Evolutionary conservation across 2,329 filamentous ascomycete species (phyloP).

Genomic region (Fusarium chaquense): DNA sequence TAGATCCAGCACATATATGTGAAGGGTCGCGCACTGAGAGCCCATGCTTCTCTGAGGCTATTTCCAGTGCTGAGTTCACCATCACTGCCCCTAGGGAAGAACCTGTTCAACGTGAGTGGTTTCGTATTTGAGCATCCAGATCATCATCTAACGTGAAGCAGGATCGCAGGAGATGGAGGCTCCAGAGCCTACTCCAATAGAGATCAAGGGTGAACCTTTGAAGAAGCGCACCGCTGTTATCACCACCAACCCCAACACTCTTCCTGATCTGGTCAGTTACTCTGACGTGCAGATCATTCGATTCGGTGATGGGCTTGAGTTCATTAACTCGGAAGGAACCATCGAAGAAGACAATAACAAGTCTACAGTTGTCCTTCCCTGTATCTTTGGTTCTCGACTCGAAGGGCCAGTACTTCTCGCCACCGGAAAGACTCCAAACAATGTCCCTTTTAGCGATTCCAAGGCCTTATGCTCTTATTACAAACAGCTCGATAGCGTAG

Average conservation of each 20-base stretch:
- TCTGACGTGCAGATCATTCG: neutral
- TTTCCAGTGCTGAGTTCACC: constrained; percentile 3
- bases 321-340: neutral
- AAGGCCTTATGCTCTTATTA: constrained; percentile 11
- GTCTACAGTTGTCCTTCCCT: constrained; percentile 15
- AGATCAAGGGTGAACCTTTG: neutral
- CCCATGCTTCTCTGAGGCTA: constrained; percentile 19
- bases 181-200: rapidly evolving
- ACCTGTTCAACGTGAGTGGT: neutral
- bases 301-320: constrained; percentile 9
- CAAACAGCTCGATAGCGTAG: neutral
- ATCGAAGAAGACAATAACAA: neutral
- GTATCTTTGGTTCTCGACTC: constrained; percentile 14
- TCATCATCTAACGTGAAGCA: neutral
- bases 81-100: neutral
- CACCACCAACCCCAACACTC: neutral
- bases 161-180: rapidly evolving
- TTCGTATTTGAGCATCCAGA: rapidly evolving
- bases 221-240: constrained; percentile 1
- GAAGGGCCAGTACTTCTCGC: neutral
- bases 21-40: neutral
- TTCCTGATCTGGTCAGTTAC: neutral
- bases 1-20: neutral
- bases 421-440: neutral
- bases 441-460: neutral